Evolutionary conservation across 345 rosid genomes (phyloP), one percentile per base, ranked within the genome.

Genomic region (Eutrema japonicum): DNA sequence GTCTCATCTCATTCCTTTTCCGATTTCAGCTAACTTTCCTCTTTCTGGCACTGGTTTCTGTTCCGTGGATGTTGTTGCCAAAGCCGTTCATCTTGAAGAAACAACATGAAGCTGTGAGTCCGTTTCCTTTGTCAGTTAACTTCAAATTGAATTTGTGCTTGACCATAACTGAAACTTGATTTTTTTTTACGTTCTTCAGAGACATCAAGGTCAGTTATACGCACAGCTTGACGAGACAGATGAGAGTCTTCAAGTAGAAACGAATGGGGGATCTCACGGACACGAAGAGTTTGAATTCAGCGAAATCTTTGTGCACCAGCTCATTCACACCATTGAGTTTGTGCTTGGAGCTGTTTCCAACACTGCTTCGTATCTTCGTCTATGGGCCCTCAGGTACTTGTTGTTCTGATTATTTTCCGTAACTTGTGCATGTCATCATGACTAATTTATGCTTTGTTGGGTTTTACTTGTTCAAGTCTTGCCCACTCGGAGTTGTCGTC

Each of bases 331-430:
- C 32, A 92, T 96, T 41, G 98, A 96, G 78, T 96, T 92, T 83
- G 98, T 92, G 45, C 98, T 96, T 47, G 98, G 99, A 71, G 97
- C 97, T 50, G 98, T 92, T 68, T 96, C 99, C 50, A 96, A 96
- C 82, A 96, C 98, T 33, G 99, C 99, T 68, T 96, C 98, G 2
- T 90, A 92, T 78, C 98, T 96, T 65, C 92, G 98, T 49, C 74
- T 89, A 40, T 92, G 99, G 99, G 96, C 98, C 14, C 92, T 96
- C 72, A 96, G 98, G 99, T 22, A 22, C 26, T 22, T 22, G 26
- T 22, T 22, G 26, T 22, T 22, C 26, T 22, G 26, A 22, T 22
- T 22, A 18, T 22, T 22, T 22, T 22, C 26, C 26, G 26, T 22
- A 22, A 22, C 26, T 22, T 22, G 26, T 22, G 4, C 16, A 32